Evolutionary conservation across 2,329 filamentous ascomycete genomes (phyloP).

Genomic region (Metarhizium sp.): DNA sequence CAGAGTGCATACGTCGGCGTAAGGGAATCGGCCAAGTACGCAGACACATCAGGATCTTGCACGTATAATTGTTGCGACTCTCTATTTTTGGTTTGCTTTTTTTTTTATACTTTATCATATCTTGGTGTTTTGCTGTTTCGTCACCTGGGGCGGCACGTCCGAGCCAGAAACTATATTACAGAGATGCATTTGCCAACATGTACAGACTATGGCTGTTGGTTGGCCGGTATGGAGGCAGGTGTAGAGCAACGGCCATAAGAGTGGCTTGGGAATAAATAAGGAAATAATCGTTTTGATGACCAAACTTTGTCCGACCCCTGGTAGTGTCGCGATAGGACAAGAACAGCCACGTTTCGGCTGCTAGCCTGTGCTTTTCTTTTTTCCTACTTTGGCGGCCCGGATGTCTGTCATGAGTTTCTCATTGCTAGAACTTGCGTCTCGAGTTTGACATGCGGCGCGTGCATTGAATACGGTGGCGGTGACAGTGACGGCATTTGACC

Average conservation of each 20-base stretch:
- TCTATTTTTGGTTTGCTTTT: not conserved
- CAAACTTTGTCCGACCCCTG: not conserved
- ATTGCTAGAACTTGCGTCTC: too few relatives aligned
- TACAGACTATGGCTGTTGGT: not conserved
- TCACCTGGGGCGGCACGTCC: not conserved
- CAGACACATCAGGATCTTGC: not conserved
- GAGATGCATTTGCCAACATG: constrained; percentile 1
- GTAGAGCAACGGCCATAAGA: not conserved
- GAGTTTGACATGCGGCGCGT: too few relatives aligned
- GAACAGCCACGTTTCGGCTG: too few relatives aligned
- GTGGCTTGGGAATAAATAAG: not conserved
- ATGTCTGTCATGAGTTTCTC: too few relatives aligned
- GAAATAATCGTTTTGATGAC: not conserved
- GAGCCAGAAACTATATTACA: constrained; percentile 1
- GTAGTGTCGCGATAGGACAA: too few relatives aligned
- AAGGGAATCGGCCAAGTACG: not conserved
- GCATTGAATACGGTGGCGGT: too few relatives aligned
- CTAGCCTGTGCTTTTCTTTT: too few relatives aligned
- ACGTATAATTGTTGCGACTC: not conserved
- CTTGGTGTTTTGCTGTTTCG: not conserved
- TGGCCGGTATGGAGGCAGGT: not conserved
- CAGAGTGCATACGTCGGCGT: not conserved
- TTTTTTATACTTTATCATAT: not conserved
- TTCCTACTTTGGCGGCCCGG: too few relatives aligned
- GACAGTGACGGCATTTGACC: too few relatives aligned